Base-by-base conservation (phyloP, 2,329 filamentous ascomycete species). In the Stemphylium beticola region DNA sequence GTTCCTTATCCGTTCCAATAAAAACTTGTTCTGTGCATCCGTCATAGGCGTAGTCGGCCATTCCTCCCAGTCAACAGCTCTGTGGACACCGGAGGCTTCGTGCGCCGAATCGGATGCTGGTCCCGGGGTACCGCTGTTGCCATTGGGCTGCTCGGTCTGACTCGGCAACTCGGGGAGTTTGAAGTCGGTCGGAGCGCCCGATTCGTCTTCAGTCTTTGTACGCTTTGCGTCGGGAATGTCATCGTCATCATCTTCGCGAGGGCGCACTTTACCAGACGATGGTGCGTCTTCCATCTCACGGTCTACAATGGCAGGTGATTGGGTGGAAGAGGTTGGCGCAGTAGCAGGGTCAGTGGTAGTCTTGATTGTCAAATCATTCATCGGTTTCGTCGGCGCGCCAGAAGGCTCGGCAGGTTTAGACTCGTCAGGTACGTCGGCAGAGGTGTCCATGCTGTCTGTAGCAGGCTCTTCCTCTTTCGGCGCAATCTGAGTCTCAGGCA, bases 161-260 rank as follows among this genome's bases (percentile, higher is more conserved):
- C 68, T 34, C 9, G 80, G 77, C 10, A 77, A 57, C 8, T 78
- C 74, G 1, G 79, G 76, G 11, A 78, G 72, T 61, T 81, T 81
- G 65, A 79, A 78, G 37, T 77, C 77, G 4, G 49, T 49, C 36
- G 68, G 57, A 64, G 63, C 42, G 76, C 74, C 29, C 2, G 50
- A 49, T 37, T 62, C 70, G 15, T 68, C 68, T 17, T 90, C 89
- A 0, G 91, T 89, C 76, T 88, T 93, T 33, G 90, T 86, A 22
- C 93, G 87, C 79, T 97, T 97, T 1, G 92, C 85, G 14, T 48
- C 88, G 60, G 91, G 79, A n/a, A 71, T 78, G 15, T 78, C 78
- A 1, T 80, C 79, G 14, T 79, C 78, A 60, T 96, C 92, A 24
- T 65, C 65, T 41, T 67, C 65, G 12, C 93, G 87, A 62, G 88